A percentile compares a stretch with the other conserved stretches of the same genome.
These are phyloP conservation scores for Epicoccum nigrum DNA, from an alignment of 2,329 filamentous ascomycete species.

Conservation along the genomic window DNA sequence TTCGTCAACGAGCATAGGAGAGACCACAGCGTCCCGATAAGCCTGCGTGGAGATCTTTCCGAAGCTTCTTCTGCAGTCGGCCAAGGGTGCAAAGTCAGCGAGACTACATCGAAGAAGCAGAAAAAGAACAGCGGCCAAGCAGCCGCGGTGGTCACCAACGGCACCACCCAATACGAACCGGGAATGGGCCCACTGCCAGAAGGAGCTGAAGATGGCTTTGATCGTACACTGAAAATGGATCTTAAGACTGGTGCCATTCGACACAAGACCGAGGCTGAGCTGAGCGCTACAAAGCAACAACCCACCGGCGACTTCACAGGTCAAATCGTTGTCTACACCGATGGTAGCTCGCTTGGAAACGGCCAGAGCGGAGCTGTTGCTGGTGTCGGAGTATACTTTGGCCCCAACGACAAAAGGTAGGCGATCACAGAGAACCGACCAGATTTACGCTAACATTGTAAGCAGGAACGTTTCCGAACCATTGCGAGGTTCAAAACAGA, in stretches of 20 bases:
- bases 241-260: conserved; percentile 60
- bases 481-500: conserved; percentile 75
- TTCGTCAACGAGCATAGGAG: conserved; percentile 63
- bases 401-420: conserved; percentile 62
- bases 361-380: conserved; percentile 61
- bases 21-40: conserved; percentile 30
- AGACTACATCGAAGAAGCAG: conserved; percentile 45
- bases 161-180: conserved; percentile 47
- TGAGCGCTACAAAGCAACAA: conserved; percentile 54
- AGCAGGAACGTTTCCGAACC: conserved; percentile 75
- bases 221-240: conserved; percentile 63
- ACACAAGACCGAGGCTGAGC: conserved; percentile 60
- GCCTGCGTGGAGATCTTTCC: conserved; percentile 35
- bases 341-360: conserved; percentile 67
- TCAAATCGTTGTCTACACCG: conserved; percentile 67
- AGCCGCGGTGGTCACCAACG: conserved; percentile 16
- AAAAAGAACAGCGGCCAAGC: conserved; percentile 40
- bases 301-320: conserved; percentile 52
- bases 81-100: conserved; percentile 21
- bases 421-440: conserved; percentile 13
- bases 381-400: conserved; percentile 70
- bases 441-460: conserved; percentile 3
- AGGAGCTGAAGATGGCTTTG: conserved; percentile 66
- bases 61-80: conserved; percentile 32
- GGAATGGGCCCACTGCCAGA: conserved; percentile 62